Percentiles rank a stretch among this genome's conserved stretches.
Conservation (phyloP, 768 basidiomycete species). For the Boletus fagicola region DNA sequence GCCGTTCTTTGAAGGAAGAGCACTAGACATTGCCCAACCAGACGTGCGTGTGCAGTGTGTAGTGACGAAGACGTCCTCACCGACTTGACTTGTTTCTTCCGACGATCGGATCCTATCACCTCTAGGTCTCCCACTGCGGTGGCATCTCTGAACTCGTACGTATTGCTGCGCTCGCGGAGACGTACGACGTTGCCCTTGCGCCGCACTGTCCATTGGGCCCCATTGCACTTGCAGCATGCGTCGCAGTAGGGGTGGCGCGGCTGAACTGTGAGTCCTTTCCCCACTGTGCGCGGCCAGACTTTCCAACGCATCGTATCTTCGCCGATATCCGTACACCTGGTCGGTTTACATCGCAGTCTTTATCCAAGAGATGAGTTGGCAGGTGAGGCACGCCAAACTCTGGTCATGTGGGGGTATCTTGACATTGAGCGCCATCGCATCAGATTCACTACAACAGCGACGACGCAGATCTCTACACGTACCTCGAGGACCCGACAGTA, state of each 20-base stretch:
- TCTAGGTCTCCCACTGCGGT: conserved; percentile 56
- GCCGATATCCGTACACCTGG: neutral
- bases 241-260: conserved; percentile 57
- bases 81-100: neutral
- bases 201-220: conserved; percentile 75
- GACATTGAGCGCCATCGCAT: neutral
- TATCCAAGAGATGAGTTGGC: conserved; percentile 67
- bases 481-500: conserved; percentile 49
- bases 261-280: conserved; percentile 51
- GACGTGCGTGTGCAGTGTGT: conserved; percentile 43
- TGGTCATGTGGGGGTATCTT: neutral
- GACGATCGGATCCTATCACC: neutral
- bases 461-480: conserved; percentile 60
- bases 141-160: conserved; percentile 59
- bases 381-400: conserved; percentile 32
- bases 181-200: conserved; percentile 69
- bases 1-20: conserved; percentile 61
- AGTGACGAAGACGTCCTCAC: neutral
- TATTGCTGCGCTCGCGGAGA: conserved; percentile 59
- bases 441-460: conserved; percentile 66
- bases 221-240: conserved; percentile 67
- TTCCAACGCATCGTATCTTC: neutral
- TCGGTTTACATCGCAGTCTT: conserved; percentile 36
- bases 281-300: neutral
- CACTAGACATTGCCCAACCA: conserved; percentile 68